Conservation (phyloP, 2,329 filamentous ascomycete species). For the Aspergillus novoparasiticus region DNA sequence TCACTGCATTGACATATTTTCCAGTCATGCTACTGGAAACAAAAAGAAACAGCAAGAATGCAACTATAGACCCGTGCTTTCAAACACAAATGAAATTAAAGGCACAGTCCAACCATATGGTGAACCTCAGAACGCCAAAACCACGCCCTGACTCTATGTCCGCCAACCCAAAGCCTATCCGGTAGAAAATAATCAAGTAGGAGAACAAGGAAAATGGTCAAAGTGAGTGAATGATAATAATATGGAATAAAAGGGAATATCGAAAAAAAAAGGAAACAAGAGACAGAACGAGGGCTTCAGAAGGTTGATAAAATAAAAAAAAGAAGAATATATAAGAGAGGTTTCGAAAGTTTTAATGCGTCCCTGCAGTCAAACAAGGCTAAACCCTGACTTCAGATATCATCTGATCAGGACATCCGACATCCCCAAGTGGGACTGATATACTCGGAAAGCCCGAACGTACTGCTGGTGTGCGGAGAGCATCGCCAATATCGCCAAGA, state of each 20-base stretch:
- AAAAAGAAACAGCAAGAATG: background rate
- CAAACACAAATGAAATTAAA: conserved; percentile 7
- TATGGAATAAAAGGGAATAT: conserved; percentile 5
- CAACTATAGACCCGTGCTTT: background rate
- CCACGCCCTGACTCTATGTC: conserved; percentile 22
- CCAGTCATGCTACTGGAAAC: conserved; percentile 14
- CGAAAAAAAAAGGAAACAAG: background rate
- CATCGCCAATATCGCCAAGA: conserved; percentile 12
- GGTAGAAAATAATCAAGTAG: background rate
- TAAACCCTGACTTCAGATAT: background rate
- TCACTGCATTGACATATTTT: conserved; percentile 6
- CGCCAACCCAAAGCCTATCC: conserved; percentile 12
- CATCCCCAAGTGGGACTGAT: background rate
- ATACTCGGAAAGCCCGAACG: background rate
- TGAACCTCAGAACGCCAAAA: conserved; percentile 17
- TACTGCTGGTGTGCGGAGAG: background rate
- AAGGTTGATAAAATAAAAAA: background rate
- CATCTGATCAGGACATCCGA: background rate
- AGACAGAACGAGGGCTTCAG: background rate
- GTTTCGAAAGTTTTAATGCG: background rate
- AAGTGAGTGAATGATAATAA: conserved; percentile 5
- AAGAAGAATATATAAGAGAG: background rate
- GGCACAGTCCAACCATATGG: conserved; percentile 5
- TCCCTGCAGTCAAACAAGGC: background rate
- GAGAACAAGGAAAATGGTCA: conserved; percentile 9